Evolutionary conservation across 2,329 filamentous ascomycete species (phyloP), one percentile per base, ranked within the genome.

Genomic region (Lasiodiplodia hormozganensis): DNA sequence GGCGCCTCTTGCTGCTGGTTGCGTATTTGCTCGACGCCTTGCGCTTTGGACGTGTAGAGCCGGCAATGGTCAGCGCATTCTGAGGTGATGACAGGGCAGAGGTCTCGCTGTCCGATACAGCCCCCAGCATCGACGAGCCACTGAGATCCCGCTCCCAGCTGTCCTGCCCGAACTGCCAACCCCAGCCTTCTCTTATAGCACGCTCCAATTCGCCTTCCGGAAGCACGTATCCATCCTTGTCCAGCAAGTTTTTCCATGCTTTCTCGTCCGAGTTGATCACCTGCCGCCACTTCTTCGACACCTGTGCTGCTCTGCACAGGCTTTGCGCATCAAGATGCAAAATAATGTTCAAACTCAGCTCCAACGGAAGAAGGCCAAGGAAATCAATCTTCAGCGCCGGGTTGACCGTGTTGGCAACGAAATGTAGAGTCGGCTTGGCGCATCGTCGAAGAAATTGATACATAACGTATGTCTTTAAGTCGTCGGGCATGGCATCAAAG

Each of bases 361-460:
- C 96, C 0, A 92, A 84, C 2, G 96, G 96, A 1, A 99, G 85
- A 69, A 93, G 88, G 70, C 88, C 88, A 62, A 99, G 83, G 71
- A 98, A 97, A 77, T 99, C 96, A 76, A 94, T 97, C 79, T 97
- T 97, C 68, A 99, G 82, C 0, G 95, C 93, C 8, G 96, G 96
- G 75, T 97, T 97, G 72, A 99, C 94, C 16, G 94, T 90, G 72
- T 94, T 90, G 43, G 95, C 94, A 67, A 99, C 90, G 67, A 97
- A 90, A 75, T 96, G 93, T 5, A 99, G 85, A 0, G 94, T 97
- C 52, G 93, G 91, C 72, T 96, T 92, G 6, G 93, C 89, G 76
- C 94, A 98, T 57, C 96, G 88, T 68, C 93, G 90, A 31, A 99
- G 86, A 67, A 99, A 89, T 77, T 99, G 95, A 77, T 96, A 98